Evolutionary conservation across 805 yeast species (phyloP).

Genomic region (Candida germanica): DNA sequence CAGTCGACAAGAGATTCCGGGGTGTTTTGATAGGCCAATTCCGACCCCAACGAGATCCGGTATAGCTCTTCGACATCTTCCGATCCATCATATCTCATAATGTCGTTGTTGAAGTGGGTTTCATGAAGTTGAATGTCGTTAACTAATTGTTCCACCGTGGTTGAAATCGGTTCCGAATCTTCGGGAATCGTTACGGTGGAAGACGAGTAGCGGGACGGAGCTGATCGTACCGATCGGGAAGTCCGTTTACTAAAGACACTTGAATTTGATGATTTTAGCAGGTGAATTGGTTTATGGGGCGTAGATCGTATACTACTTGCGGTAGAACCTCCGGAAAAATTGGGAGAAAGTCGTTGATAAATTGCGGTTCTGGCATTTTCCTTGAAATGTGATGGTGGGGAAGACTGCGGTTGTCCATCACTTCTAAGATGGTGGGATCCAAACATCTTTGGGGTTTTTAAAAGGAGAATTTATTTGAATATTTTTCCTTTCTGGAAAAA

Average conservation of each 20-base stretch:
- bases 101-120: constrained; percentile 20
- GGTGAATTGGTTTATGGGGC: constrained; percentile 22
- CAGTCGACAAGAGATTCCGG: constrained; percentile 48
- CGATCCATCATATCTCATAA: constrained; percentile 10
- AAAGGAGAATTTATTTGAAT: background rate
- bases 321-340: constrained; percentile 18
- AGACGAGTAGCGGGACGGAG: constrained; percentile 40
- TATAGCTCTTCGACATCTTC: constrained; percentile 26
- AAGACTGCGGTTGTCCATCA: constrained; percentile 18
- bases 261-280: constrained; percentile 35
- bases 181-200: constrained; percentile 46
- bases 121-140: constrained; percentile 40
- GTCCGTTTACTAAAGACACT: constrained; percentile 37
- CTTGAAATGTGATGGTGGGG: constrained; percentile 39
- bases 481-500: constrained; percentile 10
- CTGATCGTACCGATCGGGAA: constrained; percentile 42
- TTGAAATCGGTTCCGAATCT: constrained; percentile 40
- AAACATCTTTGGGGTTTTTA: constrained; percentile 24
- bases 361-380: constrained; percentile 44
- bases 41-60: constrained; percentile 41
- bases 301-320: constrained; percentile 40
- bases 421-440: constrained; percentile 27
- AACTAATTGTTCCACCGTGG: constrained; percentile 42
- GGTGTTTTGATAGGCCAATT: constrained; percentile 33
- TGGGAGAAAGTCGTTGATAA: constrained; percentile 35